Conservation (phyloP, 208 protist genomes). For the Leishmania tarentolae region DNA sequence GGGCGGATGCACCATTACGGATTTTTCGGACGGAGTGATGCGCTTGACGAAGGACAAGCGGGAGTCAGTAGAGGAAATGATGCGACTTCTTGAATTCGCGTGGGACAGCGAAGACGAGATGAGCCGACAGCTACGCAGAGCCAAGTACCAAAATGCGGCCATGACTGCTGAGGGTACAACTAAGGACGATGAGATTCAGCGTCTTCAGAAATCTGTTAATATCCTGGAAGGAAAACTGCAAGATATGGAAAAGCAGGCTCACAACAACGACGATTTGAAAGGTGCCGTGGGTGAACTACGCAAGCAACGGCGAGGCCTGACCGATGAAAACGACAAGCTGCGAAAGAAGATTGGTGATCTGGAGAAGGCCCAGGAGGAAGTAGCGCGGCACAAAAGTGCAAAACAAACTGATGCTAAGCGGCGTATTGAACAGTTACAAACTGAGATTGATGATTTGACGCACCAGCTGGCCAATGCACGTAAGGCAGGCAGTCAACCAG, state of each 20-base stretch:
- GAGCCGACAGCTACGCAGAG: conserved; percentile 29
- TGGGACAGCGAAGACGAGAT: conserved; percentile 65
- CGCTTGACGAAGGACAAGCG: conserved; percentile 73
- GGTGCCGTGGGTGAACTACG: conserved; percentile 28
- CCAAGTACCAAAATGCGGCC: conserved; percentile 29
- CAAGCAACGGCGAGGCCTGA: conserved; percentile 36
- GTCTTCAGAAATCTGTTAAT: conserved; percentile 35
- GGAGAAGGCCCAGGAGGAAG: conserved; percentile 37
- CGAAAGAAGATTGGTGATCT: conserved; percentile 36
- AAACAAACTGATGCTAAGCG: conserved; percentile 24
- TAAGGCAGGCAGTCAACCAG: conserved; percentile 9
- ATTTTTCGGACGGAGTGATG: conserved; percentile 25
- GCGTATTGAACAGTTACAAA: conserved; percentile 24
- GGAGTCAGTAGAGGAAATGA: conserved; percentile 75
- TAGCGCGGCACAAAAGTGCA: conserved; percentile 26
- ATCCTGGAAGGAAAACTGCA: conserved; percentile 46
- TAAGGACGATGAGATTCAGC: conserved; percentile 67
- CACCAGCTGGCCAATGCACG: conserved; percentile 14
- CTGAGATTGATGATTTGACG: conserved; percentile 25
- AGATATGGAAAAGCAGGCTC: conserved; percentile 27
- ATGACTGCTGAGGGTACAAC: conserved; percentile 41
- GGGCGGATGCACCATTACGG: not conserved
- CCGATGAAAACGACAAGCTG: conserved; percentile 36
- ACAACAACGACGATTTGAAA: conserved; percentile 36
- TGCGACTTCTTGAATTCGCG: conserved; percentile 67